phyloP scores from a whole-genome alignment of 148 eudicot genomes.

The Rheum nobile region DNA sequence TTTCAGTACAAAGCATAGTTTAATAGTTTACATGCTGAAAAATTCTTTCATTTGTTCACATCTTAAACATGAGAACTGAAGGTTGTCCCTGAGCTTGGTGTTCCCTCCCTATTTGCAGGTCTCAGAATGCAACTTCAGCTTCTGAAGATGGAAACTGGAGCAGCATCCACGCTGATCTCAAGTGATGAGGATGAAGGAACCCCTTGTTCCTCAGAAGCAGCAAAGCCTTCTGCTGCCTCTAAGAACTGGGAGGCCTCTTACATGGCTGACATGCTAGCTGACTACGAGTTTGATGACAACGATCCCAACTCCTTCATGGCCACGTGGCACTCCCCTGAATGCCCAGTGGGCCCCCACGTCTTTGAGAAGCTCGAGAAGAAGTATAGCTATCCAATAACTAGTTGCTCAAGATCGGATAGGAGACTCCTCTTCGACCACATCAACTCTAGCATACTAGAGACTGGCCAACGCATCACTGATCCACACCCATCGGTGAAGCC shows the following conservation, averaged over 20 bases:
- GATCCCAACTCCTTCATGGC: constrained; percentile 27
- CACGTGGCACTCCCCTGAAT: constrained; percentile 36
- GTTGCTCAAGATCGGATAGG: constrained; percentile 39
- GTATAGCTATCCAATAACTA: constrained; percentile 19
- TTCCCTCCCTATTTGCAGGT: constrained; percentile 19
- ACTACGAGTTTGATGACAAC: constrained; percentile 31
- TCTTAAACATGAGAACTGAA: not conserved
- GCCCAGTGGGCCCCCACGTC: constrained; percentile 35
- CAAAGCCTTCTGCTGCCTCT: constrained; percentile 2
- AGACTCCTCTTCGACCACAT: constrained; percentile 60
- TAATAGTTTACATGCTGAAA: not conserved
- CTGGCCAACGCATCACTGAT: constrained; percentile 22
- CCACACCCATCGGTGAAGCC: constrained; percentile 32
- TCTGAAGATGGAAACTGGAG: constrained; percentile 68
- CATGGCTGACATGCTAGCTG: constrained; percentile 34
- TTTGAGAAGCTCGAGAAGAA: constrained; percentile 73
- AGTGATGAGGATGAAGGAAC: constrained; percentile 40
- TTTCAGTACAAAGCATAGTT: not conserved
- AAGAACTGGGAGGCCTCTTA: constrained; percentile 58
- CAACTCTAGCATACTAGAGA: constrained; percentile 34
- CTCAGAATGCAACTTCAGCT: constrained; percentile 80
- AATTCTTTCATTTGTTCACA: not conserved
- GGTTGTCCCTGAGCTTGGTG: not conserved
- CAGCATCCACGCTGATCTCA: constrained; percentile 19
- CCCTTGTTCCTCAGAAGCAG: not conserved